Conservation (phyloP, 2,329 filamentous ascomycete species). For the Apiospora phragmitis region DNA sequence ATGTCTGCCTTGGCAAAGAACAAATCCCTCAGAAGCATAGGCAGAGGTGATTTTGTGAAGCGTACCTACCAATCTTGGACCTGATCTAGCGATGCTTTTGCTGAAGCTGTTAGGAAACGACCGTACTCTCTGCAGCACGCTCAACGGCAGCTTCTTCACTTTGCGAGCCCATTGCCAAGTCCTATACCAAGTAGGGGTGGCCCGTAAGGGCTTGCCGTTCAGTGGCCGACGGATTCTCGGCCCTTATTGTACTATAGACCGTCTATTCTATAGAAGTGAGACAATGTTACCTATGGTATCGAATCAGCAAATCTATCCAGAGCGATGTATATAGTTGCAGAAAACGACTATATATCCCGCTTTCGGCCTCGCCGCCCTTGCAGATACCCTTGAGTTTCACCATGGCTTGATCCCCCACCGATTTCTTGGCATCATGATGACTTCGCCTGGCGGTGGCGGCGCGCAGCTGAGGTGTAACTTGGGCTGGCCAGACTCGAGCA, state of each 20-base stretch:
- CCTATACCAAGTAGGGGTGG: too few relatives aligned
- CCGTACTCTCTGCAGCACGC: not conserved
- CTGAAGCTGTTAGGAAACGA: not conserved
- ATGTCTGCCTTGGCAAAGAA: not conserved
- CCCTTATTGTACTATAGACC: not conserved
- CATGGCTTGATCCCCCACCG: not conserved
- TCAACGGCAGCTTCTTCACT: not conserved
- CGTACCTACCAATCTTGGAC: too few relatives aligned
- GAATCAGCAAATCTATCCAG: not conserved
- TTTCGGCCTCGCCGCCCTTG: not conserved
- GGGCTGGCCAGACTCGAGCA: not conserved
- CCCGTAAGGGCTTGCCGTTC: not conserved
- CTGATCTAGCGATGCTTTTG: not conserved
- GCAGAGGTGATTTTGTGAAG: too few relatives aligned
- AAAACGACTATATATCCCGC: not conserved
- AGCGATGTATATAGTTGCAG: not conserved
- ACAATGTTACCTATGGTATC: not conserved
- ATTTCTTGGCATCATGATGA: not conserved
- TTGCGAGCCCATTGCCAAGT: not conserved
- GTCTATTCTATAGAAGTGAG: not conserved
- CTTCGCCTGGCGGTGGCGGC: not conserved
- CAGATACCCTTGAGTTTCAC: not conserved
- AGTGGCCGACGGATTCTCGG: not conserved
- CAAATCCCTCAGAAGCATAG: not conserved
- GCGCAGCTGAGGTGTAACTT: not conserved